Conservation (phyloP, 495 filamentous ascomycete genomes). For the Letharia lupina region DNA sequence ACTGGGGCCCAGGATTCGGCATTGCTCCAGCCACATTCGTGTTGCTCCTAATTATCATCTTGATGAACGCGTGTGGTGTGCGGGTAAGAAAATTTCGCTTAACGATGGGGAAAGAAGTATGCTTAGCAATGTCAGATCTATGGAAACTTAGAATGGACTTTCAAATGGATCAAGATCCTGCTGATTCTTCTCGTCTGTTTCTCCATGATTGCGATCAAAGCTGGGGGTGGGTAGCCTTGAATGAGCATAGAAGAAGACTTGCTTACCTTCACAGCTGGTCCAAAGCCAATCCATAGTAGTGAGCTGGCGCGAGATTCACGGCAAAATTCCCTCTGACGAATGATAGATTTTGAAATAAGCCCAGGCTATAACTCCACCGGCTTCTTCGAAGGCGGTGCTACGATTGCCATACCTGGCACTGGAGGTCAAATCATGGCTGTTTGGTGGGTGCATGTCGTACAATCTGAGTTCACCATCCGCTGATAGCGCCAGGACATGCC, state of each 20-base stretch:
- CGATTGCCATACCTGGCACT: conserved; percentile 21
- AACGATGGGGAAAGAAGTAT: not conserved
- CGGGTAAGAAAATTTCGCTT: conserved; percentile 13
- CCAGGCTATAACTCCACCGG: conserved; percentile 26
- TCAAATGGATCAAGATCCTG: conserved; percentile 29
- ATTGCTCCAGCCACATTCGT: conserved; percentile 22
- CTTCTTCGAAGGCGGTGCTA: conserved; percentile 13
- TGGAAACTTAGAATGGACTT: conserved; percentile 28
- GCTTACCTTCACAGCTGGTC: conserved; percentile 18
- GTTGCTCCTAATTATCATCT: conserved; percentile 22
- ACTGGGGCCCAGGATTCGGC: conserved; percentile 23
- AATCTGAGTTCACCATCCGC: not conserved
- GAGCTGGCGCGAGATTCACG: not conserved
- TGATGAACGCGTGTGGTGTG: conserved; percentile 29
- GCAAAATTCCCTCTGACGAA: not conserved
- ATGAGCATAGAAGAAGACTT: not conserved
- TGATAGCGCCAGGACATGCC: conserved; percentile 28
- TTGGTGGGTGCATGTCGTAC: conserved; percentile 20
- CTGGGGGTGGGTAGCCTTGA: conserved; percentile 21
- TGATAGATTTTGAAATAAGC: conserved; percentile 16
- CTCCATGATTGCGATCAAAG: conserved; percentile 27
- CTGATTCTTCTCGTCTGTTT: conserved; percentile 23
- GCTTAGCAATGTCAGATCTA: conserved; percentile 22
- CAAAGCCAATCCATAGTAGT: conserved; percentile 14
- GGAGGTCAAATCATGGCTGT: conserved; percentile 26